Evolutionary conservation across 345 rosid genomes (phyloP), one percentile per base, ranked within the genome.

Genomic region (Melaleuca quinquenervia): DNA sequence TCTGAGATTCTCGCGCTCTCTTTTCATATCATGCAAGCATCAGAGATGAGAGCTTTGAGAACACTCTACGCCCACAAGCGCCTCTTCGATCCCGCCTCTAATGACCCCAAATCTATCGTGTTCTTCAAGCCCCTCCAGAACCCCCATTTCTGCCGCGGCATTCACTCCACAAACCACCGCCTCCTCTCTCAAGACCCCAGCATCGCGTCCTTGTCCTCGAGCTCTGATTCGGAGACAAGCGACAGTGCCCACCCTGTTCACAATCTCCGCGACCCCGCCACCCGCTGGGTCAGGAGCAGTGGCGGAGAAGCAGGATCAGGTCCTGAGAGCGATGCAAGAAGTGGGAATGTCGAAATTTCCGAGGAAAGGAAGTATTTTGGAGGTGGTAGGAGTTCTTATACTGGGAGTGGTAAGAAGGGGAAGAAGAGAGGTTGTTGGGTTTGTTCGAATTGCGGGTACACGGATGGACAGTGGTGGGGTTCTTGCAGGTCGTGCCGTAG

Each of bases 401-500:
- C 41, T n/a, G 85, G 85, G 82, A 52, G 84, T 41, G 52, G 84
- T 32, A 95, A 91, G 88, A 92, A 92, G 32, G 90, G 92, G 89
- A 89, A 86, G 86, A 86, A 32, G 64, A 93, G 87, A 84, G 82
- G 55, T 36, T 84, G 55, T 55, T 97, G 95, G 94, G 99, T 97
- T 64, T 97, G 98, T 84, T 88, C 89, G n/a, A 82, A 84, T 60
- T 97, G 99, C 82, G 99, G 98, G n/a, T 64, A 90, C 62, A 52
- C 93, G 13, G 94, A 94, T 0, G 98, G 95, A 14, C 98, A 97
- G 88, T 97, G 99, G 99, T 95, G 99, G 99, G 99, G 98, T 3
- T 84, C 85, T 82, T 97, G 99, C 85, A 93, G 94, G 50, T 26
- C 88, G 18, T 96, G 99, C 50, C 55, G 87, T 6, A 56, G 48